Base-by-base conservation (phyloP, 1,284 basidiomycete species). In the Ceratobasidium sp. region DNA sequence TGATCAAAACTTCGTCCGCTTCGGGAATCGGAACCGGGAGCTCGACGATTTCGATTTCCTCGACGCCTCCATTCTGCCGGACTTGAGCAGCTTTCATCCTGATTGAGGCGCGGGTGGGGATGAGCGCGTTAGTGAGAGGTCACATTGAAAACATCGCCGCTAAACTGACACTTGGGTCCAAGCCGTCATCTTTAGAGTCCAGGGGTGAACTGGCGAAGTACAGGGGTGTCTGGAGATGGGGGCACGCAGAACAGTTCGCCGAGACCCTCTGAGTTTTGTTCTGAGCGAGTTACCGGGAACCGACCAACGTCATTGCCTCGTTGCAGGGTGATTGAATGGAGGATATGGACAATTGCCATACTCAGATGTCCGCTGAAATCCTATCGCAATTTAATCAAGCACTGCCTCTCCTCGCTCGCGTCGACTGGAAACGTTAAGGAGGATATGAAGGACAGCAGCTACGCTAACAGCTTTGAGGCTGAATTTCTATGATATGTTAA, bases 1-100 rank as follows among this genome's bases (percentile, higher is more conserved):
- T 95, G 80, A 98, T 85, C 64, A 98, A 84, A 49, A 97, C 85
- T 79, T 96, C 87, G n/a, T 85, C 86, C 0, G 89, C 85, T 19
- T 86, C 83, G 13, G 88, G 87, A 78, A 85, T 83, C 0, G 94
- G 93, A 56, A 90, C 88, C 0, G 88, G 85, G 16, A 90, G 81
- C 41, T 85, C 84, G 27, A 84, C 81, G 78, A 91, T 89, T 79
- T 93, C 84, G 71, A 98, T 85, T 27, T 94, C 92, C 74, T 97
- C 95, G 29, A 91, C 83, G 2, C 89, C 93, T 31, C 96, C 96
- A 22, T 82, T 82, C 78, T 84, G 79, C 43, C 83, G 79, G 77
- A 87, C 84, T 74, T 83, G 82, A 72, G 87, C 83, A 13, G 86
- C 87, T 76, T 84, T 83, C 82, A 85, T 85, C n/a, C 62, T 64